Base-by-base conservation (phyloP, 208 protist species). In the Trypanosomatidae sp. region DNA sequence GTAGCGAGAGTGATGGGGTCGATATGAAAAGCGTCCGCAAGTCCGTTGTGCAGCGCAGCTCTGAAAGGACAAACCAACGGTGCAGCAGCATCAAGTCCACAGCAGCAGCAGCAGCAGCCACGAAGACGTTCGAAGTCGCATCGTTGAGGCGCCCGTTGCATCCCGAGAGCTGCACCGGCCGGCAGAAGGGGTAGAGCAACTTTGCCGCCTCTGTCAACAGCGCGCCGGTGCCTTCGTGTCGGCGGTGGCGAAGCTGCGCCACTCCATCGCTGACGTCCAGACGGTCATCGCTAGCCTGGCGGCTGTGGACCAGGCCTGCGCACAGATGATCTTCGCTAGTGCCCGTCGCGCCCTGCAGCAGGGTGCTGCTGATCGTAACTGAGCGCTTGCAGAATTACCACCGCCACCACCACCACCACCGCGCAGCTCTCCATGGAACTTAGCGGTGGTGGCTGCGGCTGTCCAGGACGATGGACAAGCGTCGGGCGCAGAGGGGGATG, bases 341-440 rank as follows among this genome's bases (percentile, higher is more conserved):
- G 12, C 71, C 15, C 77, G 72, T 1, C 71, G 72, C 19, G 58
- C 55, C 5, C 62, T 83, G 72, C 82, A 87, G 67, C 75, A 71
- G 30, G 50, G 79, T 76, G 44, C 73, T 87, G 13, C 55, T 87
- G 53, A 72, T 83, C n/a, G 83, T 84, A 17, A 78, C 79, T n/a
- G 79, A 67, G 5, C 75, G 75, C 0, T 69, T 84, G 43, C 78
- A 77, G 64, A 73, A 77, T 66, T 70, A 80, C 39, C 65, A 77
- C 25, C 73, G 71, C 4, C 53, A 69, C 33, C 33, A 36, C 33
- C 3, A 39, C 36, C 36, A 39, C 36, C 36, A 39, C 36, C 12
- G 39, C 66, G 56, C 69, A 43, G 9, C 49, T 76, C 19, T 25
- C 55, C 9, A 10, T 59, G 4, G 67, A 36, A 5, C 41, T 73